Evolutionary conservation across 805 yeast species (phyloP).

Genomic region (Starmerella davenportii): DNA sequence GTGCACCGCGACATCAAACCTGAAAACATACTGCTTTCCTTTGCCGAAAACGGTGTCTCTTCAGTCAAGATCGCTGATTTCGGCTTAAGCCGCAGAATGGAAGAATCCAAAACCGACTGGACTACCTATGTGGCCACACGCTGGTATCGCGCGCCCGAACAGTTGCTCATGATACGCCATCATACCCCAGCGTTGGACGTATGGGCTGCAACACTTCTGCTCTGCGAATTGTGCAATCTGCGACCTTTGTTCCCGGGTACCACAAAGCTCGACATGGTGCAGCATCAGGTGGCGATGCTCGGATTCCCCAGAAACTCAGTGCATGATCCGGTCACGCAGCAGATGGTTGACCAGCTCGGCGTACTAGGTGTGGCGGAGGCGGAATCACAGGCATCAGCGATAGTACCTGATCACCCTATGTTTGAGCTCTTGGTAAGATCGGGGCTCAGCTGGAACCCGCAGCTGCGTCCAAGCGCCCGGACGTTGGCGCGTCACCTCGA

Average conservation of each 20-base stretch:
- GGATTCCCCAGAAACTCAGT: constrained; percentile 42
- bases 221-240: constrained; percentile 54
- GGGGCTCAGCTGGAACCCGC: not conserved
- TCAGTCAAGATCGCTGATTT: constrained; percentile 82
- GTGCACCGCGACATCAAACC: constrained; percentile 90
- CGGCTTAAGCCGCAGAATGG: constrained; percentile 64
- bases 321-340: not conserved
- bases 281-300: constrained; percentile 44
- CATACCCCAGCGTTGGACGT: constrained; percentile 72
- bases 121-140: constrained; percentile 87
- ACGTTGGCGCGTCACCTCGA: not conserved
- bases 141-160: constrained; percentile 93
- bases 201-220: constrained; percentile 83
- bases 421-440: not conserved
- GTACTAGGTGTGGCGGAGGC: too few relatives aligned
- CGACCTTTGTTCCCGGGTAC: constrained; percentile 72
- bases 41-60: constrained; percentile 30
- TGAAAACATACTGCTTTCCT: constrained; percentile 64
- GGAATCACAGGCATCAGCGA: too few relatives aligned
- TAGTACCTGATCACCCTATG: not conserved
- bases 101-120: constrained; percentile 34
- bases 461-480: not conserved
- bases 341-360: not conserved
- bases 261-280: constrained; percentile 61
- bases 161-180: constrained; percentile 31